Percentiles rank a stretch among this genome's conserved stretches.
phyloP scores from a whole-genome alignment of 2,329 filamentous ascomycete genomes.

The Lomentospora prolificans region DNA sequence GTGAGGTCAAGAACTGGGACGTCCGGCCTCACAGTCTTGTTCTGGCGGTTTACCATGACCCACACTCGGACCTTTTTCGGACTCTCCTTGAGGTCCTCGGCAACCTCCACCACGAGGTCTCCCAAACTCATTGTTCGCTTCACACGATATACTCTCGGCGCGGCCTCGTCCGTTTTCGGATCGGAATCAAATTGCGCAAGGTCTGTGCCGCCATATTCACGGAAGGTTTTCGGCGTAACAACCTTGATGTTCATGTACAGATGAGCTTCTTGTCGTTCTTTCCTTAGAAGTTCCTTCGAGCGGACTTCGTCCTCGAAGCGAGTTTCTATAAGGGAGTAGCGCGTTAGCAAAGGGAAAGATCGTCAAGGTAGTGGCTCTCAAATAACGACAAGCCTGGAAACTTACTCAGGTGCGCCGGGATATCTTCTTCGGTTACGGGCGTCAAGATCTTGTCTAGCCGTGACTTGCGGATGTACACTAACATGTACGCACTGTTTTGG shows the following conservation, averaged over 20 bases:
- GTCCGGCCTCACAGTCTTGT: slow-evolving; percentile 90
- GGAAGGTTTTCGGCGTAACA: slow-evolving; percentile 74
- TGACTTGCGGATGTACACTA: slow-evolving; percentile 91
- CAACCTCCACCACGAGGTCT: slow-evolving; percentile 64
- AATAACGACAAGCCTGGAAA: no score
- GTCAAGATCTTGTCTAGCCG: slow-evolving; percentile 74
- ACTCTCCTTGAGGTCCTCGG: slow-evolving; percentile 58
- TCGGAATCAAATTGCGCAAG: slow-evolving; percentile 58
- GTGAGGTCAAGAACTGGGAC: slow-evolving; percentile 69
- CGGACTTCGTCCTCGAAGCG: slow-evolving; percentile 76
- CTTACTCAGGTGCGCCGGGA: slow-evolving; percentile 71
- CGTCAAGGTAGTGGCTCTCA: slow-evolving; percentile 5
- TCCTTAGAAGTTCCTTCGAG: slow-evolving; percentile 63
- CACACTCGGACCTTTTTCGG: slow-evolving; percentile 69
- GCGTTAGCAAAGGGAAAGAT: neutral
- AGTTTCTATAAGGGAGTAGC: slow-evolving; percentile 38
- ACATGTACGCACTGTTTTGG: slow-evolving; percentile 89
- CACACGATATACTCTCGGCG: slow-evolving; percentile 63
- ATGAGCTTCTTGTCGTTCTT: slow-evolving; percentile 89
- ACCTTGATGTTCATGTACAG: slow-evolving; percentile 80
- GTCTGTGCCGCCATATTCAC: slow-evolving; percentile 73
- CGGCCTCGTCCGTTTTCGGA: slow-evolving; percentile 56
- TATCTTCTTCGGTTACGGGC: slow-evolving; percentile 65
- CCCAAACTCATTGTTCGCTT: slow-evolving; percentile 65
- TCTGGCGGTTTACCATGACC: slow-evolving; percentile 98